phyloP scores from a whole-genome alignment of 805 yeast genomes.

The Candida nemodendra region DNA sequence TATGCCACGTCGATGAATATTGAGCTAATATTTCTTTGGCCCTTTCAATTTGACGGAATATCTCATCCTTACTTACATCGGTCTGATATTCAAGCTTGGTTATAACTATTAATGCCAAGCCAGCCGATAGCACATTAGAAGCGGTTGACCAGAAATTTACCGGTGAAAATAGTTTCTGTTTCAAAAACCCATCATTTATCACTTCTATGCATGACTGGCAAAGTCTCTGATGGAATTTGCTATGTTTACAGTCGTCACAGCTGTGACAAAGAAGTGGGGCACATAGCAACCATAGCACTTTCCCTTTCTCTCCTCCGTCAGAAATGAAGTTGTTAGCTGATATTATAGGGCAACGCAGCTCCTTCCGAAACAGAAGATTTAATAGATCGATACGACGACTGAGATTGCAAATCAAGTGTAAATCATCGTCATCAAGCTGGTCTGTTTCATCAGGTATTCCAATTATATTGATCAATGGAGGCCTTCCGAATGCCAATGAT shows the following conservation, averaged over 20 bases:
- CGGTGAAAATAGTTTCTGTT: background rate
- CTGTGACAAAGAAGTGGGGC: background rate
- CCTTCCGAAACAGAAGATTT: background rate
- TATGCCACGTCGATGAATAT: background rate
- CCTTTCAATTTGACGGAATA: too few species aligned
- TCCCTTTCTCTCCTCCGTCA: too few species aligned
- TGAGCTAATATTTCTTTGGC: background rate
- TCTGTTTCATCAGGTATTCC: background rate
- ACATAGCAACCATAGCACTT: background rate
- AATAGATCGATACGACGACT: background rate
- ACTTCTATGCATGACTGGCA: background rate
- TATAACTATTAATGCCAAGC: background rate
- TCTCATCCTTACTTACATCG: background rate
- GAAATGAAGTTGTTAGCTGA: background rate
- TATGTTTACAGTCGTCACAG: background rate
- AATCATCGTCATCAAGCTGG: background rate
- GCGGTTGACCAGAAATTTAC: background rate
- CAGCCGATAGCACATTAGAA: background rate
- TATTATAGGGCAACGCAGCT: background rate
- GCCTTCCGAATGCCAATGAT: background rate
- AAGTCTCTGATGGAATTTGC: background rate
- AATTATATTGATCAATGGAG: background rate
- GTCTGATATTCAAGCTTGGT: background rate
- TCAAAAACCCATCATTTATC: background rate
- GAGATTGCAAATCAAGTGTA: background rate